phyloP scores from a whole-genome alignment of 2,329 filamentous ascomycete genomes.

The Cercospora sp. region DNA sequence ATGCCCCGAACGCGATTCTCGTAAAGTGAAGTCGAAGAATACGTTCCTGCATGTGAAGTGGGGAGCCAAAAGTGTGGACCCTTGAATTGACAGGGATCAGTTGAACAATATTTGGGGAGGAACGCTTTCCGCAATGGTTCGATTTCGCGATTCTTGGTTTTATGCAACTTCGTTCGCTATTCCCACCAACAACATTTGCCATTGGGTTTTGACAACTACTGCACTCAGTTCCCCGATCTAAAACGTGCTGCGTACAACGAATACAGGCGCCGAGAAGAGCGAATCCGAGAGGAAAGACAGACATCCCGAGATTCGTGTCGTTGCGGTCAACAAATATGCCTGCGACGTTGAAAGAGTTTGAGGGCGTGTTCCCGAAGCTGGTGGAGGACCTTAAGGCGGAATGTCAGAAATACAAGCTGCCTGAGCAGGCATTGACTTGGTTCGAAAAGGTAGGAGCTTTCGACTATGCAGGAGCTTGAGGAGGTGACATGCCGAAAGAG shows the following conservation, averaged over 20 bases:
- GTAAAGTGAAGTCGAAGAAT: slow-evolving; percentile 2
- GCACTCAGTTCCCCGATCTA: not conserved
- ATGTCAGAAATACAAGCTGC: slow-evolving; percentile 79
- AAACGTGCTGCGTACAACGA: not conserved
- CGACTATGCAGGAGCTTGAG: not conserved
- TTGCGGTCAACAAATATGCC: slow-evolving; percentile 54
- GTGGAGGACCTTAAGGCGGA: slow-evolving; percentile 78
- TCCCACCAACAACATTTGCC: not conserved
- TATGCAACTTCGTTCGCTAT: slow-evolving; percentile 5
- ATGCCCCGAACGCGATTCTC: no score
- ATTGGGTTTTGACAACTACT: not conserved
- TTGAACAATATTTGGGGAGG: slow-evolving; percentile 6
- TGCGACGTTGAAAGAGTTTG: slow-evolving; percentile 81
- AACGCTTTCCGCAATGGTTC: slow-evolving; percentile 3
- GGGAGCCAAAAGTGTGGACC: not conserved
- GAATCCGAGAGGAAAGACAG: not conserved
- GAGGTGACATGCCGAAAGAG: not conserved
- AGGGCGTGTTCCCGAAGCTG: slow-evolving; percentile 84
- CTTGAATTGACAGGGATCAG: slow-evolving; percentile 1
- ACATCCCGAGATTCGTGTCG: slow-evolving; percentile 10
- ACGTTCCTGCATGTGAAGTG: slow-evolving; percentile 7
- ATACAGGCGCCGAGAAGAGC: not conserved
- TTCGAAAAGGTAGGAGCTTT: slow-evolving; percentile 67
- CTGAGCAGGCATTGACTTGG: slow-evolving; percentile 79
- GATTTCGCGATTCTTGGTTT: slow-evolving; percentile 6